phyloP scores from a whole-genome alignment of 306 rosid species.

The Astragalus glycyphyllos region DNA sequence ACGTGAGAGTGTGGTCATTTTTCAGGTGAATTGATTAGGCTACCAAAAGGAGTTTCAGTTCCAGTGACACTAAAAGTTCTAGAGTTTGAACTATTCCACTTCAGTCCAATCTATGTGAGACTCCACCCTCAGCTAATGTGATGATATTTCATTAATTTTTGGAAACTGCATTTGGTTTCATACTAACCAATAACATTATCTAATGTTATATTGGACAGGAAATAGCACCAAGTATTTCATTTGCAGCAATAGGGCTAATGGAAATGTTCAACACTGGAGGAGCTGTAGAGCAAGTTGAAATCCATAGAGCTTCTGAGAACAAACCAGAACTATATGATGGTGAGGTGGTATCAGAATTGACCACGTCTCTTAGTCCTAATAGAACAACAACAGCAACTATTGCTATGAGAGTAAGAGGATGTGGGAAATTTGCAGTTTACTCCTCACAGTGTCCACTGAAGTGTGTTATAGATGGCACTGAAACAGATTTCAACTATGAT shows the following conservation, averaged over 20 bases:
- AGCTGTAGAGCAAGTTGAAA: conserved; percentile 69
- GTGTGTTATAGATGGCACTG: conserved; percentile 56
- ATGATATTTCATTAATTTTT: not conserved
- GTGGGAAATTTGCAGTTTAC: conserved; percentile 80
- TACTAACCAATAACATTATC: conserved; percentile 33
- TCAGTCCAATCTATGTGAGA: conserved; percentile 78
- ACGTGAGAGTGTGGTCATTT: no score
- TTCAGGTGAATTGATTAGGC: conserved; percentile 75
- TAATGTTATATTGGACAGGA: conserved; percentile 52
- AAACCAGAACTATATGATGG: conserved; percentile 57
- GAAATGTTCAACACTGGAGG: conserved; percentile 87
- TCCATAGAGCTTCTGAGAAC: conserved; percentile 45
- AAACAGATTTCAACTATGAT: conserved; percentile 57
- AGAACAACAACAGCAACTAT: conserved; percentile 56
- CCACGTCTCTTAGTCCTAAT: conserved; percentile 49
- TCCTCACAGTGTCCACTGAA: conserved; percentile 66
- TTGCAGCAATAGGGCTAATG: conserved; percentile 86
- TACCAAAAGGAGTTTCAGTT: conserved; percentile 79
- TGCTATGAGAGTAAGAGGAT: conserved; percentile 65
- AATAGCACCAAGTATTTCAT: conserved; percentile 58
- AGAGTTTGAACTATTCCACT: conserved; percentile 87
- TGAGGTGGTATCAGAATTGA: conserved; percentile 51
- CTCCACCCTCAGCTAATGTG: not conserved
- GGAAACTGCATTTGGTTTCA: not conserved
- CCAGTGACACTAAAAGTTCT: conserved; percentile 81